Evolutionary conservation across 2,329 filamentous ascomycete species (phyloP).

Genomic region (Fusarium euwallaceae): DNA sequence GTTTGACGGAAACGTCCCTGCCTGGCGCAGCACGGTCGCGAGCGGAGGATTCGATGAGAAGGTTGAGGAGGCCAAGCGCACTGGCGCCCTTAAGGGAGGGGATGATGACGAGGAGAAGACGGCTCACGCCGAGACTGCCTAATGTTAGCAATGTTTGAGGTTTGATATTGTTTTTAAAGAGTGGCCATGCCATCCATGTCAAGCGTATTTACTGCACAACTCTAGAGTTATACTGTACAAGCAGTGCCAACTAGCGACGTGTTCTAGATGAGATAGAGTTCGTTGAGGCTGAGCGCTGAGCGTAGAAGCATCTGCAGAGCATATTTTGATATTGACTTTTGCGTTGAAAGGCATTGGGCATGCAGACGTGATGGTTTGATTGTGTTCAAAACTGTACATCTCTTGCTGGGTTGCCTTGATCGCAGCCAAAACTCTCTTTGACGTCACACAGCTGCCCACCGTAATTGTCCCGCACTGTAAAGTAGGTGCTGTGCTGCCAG

Average conservation of each 20-base stretch:
- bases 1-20: constrained; percentile 40
- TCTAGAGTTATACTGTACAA: too few relatives aligned
- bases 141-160: not conserved
- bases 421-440: not conserved
- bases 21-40: constrained; percentile 38
- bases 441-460: not conserved
- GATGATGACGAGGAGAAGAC: constrained; percentile 30
- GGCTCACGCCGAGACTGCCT: constrained; percentile 39
- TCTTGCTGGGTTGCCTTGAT: too few relatives aligned
- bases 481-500: too few relatives aligned
- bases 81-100: constrained; percentile 32
- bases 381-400: too few relatives aligned
- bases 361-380: too few relatives aligned
- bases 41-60: constrained; percentile 28
- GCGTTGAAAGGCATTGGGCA: too few relatives aligned
- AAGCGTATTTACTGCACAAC: too few relatives aligned
- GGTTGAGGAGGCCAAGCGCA: constrained; percentile 38
- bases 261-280: too few relatives aligned
- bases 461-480: not conserved
- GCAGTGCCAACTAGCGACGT: too few relatives aligned
- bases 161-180: not conserved
- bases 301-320: too few relatives aligned
- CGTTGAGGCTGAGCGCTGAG: too few relatives aligned
- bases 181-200: not conserved
- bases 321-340: too few relatives aligned